Evolutionary conservation across 345 rosid species (phyloP).

Genomic region (Gossypium mustelinum): DNA sequence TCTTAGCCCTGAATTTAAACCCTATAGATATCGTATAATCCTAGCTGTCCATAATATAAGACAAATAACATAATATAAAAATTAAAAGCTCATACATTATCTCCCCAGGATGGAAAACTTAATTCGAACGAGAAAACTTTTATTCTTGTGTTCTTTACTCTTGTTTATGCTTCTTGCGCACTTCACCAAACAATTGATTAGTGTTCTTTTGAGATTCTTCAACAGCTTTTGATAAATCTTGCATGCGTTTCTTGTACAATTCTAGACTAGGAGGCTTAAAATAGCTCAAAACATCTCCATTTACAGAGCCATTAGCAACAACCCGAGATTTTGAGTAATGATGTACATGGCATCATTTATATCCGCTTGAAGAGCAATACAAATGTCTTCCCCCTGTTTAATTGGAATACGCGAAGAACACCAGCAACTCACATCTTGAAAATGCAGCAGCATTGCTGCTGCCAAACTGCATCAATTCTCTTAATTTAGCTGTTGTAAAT

Average conservation of each 20-base stretch:
- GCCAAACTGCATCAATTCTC: slow-evolving; percentile 99
- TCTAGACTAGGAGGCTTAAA: slow-evolving; percentile 55
- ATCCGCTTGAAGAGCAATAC: slow-evolving; percentile 39
- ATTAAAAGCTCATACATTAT: too few species aligned
- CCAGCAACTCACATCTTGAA: slow-evolving; percentile 99
- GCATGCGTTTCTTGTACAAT: slow-evolving; percentile 61
- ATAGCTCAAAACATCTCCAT: slow-evolving; percentile 66
- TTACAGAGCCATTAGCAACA: slow-evolving; percentile 48
- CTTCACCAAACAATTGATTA: slow-evolving; percentile 23
- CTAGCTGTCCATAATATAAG: too few species aligned
- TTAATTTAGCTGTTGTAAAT: slow-evolving; percentile 84
- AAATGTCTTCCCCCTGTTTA: slow-evolving; percentile 54
- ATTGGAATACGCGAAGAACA: slow-evolving; percentile 91
- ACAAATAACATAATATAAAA: too few species aligned
- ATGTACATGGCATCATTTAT: slow-evolving; percentile 94
- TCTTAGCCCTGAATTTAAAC: too few species aligned
- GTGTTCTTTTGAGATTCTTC: slow-evolving; percentile 70
- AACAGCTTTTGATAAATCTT: slow-evolving; percentile 68
- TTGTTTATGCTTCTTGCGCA: too few species aligned
- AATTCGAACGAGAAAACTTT: too few species aligned
- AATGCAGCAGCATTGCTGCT: slow-evolving; percentile 96
- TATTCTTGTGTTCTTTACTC: too few species aligned
- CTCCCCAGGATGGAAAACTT: too few species aligned
- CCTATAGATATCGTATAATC: too few species aligned
- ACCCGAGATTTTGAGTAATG: slow-evolving; percentile 93